Conservation (phyloP, 139 green algal genomes). For the Chlamydomonas applanata region DNA sequence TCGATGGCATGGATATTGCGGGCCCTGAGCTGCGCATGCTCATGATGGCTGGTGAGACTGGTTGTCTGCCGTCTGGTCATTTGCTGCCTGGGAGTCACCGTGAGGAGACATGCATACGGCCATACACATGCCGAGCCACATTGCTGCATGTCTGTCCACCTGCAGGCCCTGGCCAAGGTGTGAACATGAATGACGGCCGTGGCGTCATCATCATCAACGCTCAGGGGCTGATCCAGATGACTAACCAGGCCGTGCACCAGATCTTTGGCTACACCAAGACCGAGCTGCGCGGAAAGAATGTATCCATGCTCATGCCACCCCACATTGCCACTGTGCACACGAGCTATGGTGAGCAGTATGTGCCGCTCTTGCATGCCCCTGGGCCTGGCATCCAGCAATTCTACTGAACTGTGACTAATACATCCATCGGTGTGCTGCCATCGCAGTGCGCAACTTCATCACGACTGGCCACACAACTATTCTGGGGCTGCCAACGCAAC, state of each 20-base stretch:
- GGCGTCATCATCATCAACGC: constrained; percentile 33
- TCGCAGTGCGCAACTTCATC: no score
- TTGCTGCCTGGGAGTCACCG: no score
- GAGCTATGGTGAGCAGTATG: constrained; percentile 33
- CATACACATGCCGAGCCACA: no score
- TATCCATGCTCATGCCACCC: constrained; percentile 42
- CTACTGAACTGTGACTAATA: no score
- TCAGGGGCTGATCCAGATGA: constrained; percentile 28
- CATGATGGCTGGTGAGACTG: no score
- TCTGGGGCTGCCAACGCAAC: neutral
- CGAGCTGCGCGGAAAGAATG: constrained; percentile 48
- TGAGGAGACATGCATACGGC: no score
- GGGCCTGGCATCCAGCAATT: no score
- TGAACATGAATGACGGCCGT: neutral
- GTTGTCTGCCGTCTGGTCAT: no score
- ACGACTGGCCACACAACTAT: neutral
- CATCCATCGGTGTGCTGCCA: no score
- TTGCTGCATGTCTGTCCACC: no score
- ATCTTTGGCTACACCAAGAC: constrained; percentile 38
- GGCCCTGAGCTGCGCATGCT: neutral
- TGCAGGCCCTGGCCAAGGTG: no score
- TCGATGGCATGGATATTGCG: constrained; percentile 1
- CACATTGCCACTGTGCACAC: constrained; percentile 40
- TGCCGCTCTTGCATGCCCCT: no score
- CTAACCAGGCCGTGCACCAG: constrained; percentile 1